Evolutionary conservation across 1,284 basidiomycete species (phyloP).

Genomic region (Sporisorium reilianum): DNA sequence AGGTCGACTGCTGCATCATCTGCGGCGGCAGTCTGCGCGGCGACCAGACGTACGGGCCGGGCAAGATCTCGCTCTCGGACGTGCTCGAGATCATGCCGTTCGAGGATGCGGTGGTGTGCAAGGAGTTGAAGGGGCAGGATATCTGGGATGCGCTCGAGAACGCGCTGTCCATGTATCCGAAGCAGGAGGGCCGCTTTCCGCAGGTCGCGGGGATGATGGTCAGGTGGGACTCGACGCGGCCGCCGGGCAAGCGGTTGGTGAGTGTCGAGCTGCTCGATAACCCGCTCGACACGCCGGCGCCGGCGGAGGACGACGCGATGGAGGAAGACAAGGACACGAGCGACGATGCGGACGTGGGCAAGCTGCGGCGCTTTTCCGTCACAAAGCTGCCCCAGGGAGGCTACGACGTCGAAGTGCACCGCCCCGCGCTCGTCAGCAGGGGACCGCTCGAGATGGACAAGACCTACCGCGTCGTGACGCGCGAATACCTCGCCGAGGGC

Average conservation of each 20-base stretch:
- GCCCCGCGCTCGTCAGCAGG: conserved; percentile 32
- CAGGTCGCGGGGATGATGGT: conserved; percentile 86
- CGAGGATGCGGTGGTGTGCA: conserved; percentile 82
- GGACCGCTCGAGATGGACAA: conserved; percentile 51
- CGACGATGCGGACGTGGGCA: conserved; percentile 16
- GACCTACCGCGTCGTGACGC: conserved; percentile 79
- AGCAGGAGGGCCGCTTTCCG: conserved; percentile 93
- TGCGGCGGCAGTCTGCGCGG: conserved; percentile 81
- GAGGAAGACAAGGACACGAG: conserved; percentile 21
- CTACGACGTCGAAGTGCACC: conserved; percentile 50
- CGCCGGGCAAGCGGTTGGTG: conserved; percentile 53
- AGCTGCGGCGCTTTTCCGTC: conserved; percentile 29
- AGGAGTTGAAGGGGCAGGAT: conserved; percentile 83
- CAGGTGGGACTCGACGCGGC: conserved; percentile 83
- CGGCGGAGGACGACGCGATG: conserved; percentile 18
- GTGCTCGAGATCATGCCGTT: conserved; percentile 89
- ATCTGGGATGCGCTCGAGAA: conserved; percentile 86
- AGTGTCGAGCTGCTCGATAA: conserved; percentile 57
- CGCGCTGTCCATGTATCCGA: conserved; percentile 82
- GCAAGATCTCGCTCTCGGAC: conserved; percentile 82
- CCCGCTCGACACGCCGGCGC: conserved; percentile 27
- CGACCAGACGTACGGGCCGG: conserved; percentile 82
- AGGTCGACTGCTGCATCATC: conserved; percentile 57
- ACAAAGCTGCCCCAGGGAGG: conserved; percentile 35
- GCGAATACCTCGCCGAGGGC: conserved; percentile 78